Percentiles rank a stretch among this genome's conserved stretches.
These are phyloP conservation scores for Tetrapyrgos nigripes DNA, from an alignment of 1,284 basidiomycete genomes.

Conservation along the genomic window DNA sequence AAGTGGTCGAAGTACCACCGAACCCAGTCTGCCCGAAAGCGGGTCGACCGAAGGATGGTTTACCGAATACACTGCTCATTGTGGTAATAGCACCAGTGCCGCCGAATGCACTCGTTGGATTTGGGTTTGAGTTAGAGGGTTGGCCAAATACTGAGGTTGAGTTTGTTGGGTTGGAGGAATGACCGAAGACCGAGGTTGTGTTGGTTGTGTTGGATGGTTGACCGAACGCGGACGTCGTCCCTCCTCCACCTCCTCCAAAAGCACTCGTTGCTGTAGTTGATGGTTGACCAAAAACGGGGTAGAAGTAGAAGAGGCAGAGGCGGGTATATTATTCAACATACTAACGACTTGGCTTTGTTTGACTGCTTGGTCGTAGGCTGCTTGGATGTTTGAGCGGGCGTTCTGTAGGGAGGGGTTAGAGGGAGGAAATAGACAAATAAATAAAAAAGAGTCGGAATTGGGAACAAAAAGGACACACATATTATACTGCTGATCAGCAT, in stretches of 20 bases:
- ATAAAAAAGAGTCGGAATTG: neutral
- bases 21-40: too few relatives aligned
- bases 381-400: slow-evolving; percentile 53
- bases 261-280: slow-evolving; percentile 22
- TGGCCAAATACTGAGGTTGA: too few relatives aligned
- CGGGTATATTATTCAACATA: slow-evolving; percentile 18
- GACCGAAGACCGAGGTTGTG: slow-evolving; percentile 47
- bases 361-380: slow-evolving; percentile 61
- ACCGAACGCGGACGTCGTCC: slow-evolving; percentile 42
- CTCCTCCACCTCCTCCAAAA: too few relatives aligned
- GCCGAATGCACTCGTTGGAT: slow-evolving; percentile 44
- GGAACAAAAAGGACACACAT: neutral
- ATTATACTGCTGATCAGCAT: slow-evolving; percentile 43
- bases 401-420: too few relatives aligned
- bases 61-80: slow-evolving; percentile 39
- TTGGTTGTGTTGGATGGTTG: slow-evolving; percentile 41
- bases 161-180: slow-evolving; percentile 19
- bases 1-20: slow-evolving; percentile 27
- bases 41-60: too few relatives aligned
- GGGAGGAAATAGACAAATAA: neutral
- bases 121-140: slow-evolving; percentile 20
- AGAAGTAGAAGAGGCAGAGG: slow-evolving; percentile 9
- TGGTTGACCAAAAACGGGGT: slow-evolving; percentile 21
- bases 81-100: neutral
- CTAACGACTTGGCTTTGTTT: slow-evolving; percentile 36